Percentiles rank a stretch among this genome's conserved stretches.
These are phyloP conservation scores for Rhizopus sp. DNA, from an alignment of 371 early-diverging fungal genomes.

Conservation along the genomic window DNA sequence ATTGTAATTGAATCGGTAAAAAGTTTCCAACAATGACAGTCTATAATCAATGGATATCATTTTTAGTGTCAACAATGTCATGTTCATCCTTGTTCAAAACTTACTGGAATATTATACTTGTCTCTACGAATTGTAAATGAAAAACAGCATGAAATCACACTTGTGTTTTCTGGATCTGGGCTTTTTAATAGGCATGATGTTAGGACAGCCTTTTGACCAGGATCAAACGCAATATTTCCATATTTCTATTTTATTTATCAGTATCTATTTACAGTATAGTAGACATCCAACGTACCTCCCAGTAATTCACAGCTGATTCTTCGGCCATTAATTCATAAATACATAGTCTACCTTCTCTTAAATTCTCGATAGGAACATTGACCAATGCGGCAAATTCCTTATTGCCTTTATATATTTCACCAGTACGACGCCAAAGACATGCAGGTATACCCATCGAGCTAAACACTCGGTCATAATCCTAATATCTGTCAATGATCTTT, in stretches of 20 bases:
- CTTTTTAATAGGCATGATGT: constrained; percentile 79
- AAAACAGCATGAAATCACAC: constrained; percentile 80
- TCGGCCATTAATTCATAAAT: constrained; percentile 92
- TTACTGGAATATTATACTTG: constrained; percentile 79
- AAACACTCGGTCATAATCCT: constrained; percentile 68
- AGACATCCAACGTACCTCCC: constrained; percentile 56
- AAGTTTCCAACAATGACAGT: constrained; percentile 83
- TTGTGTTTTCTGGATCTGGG: constrained; percentile 52
- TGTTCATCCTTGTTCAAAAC: background rate
- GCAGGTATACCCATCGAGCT: constrained; percentile 93
- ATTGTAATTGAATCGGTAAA: constrained; percentile 63
- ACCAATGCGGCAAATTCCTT: constrained; percentile 91
- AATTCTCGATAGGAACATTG: constrained; percentile 77
- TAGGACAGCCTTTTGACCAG: constrained; percentile 92
- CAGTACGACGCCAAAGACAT: constrained; percentile 94
- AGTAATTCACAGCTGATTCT: constrained; percentile 84
- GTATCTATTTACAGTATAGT: background rate
- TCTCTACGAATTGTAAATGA: constrained; percentile 93
- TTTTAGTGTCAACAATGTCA: background rate
- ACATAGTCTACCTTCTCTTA: constrained; percentile 74
- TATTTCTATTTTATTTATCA: constrained; percentile 68
- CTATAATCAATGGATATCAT: constrained; percentile 52
- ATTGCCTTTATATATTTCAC: constrained; percentile 95
- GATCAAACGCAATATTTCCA: constrained; percentile 94
- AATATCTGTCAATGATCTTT: background rate